These are phyloP conservation scores for Cladosporium sp. DNA, from an alignment of 2,329 filamentous ascomycete genomes.

Conservation along the genomic window DNA sequence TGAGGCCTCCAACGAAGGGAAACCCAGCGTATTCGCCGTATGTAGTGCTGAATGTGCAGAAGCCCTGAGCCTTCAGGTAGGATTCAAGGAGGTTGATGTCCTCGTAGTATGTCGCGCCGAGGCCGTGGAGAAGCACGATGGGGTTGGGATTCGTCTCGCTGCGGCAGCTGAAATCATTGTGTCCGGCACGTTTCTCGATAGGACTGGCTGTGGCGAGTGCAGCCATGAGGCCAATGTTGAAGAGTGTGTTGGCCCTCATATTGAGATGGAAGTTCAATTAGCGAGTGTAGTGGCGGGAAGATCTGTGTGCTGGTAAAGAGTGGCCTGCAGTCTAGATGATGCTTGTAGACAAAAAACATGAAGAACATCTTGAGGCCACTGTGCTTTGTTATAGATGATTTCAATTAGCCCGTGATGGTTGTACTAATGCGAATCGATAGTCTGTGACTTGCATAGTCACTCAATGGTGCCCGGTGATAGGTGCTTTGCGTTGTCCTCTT, in stretches of 20 bases:
- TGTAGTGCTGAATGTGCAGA: constrained; percentile 24
- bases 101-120: constrained; percentile 25
- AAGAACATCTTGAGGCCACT: not conserved
- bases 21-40: constrained; percentile 20
- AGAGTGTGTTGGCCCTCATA: not conserved
- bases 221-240: not conserved
- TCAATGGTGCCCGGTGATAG: not conserved
- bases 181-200: not conserved
- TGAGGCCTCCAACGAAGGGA: constrained; percentile 21
- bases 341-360: too few species aligned
- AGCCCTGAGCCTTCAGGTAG: constrained; percentile 18
- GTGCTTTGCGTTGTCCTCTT: not conserved
- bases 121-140: constrained; percentile 22
- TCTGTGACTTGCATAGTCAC: not conserved
- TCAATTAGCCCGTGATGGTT: not conserved
- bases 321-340: not conserved
- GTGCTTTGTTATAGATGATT: not conserved
- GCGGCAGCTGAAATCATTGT: constrained; percentile 23
- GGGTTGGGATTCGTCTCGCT: constrained; percentile 21
- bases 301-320: not conserved
- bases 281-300: not conserved
- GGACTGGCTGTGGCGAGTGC: not conserved
- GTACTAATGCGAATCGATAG: not conserved
- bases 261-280: not conserved
- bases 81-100: constrained; percentile 22